Evolutionary conservation across 176 grass and related monocot genomes (phyloP), one percentile per base, ranked within the genome.

Genomic region (Melocanna baccifera): DNA sequence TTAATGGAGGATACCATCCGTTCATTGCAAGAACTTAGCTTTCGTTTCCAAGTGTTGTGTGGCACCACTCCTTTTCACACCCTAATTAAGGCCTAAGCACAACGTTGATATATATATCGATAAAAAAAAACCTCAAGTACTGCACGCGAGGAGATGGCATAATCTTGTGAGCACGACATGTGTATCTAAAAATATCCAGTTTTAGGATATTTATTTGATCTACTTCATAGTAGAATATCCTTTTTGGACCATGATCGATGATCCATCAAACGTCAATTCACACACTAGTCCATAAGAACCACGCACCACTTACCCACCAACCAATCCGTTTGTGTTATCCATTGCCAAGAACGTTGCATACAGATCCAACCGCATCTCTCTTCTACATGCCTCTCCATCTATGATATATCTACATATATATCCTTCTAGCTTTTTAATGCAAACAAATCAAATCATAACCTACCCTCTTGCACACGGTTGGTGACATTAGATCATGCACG

Each of bases 131-230:
- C 6, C 52, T 22, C 52, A 22, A 22, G 19, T 3, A 55, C 19
- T 22, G 19, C 19, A 22, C 19, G 50, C 14, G 34, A 41, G 65
- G 34, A 81, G 50, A 73, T 81, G 45, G 16, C 39, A 72, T 19
- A n/a, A 61, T 65, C 51, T 37, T 66, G 22, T 18, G 30, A 65
- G 22, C 69, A 52, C 66, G 30, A 65, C 58, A 29, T 36, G 41
- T 41, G 37, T 71, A 25, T 37, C 8, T 25, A 15, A 58, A 70
- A 71, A 82, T 65, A 67, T 67, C 28, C 59, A 22, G 41, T 10
- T 71, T 83, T 50, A 45, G 29, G 42, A 50, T 73, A 10, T 63
- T 59, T 83, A 20, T 74, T 63, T 83, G 70, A 74, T 57, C 29
- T 63, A 63, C 57, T 20, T 23, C 55, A 58, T 23, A 22, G 52